Base-by-base conservation (phyloP, 331 rosid genomes). In the Pyracantha coccinea region DNA sequence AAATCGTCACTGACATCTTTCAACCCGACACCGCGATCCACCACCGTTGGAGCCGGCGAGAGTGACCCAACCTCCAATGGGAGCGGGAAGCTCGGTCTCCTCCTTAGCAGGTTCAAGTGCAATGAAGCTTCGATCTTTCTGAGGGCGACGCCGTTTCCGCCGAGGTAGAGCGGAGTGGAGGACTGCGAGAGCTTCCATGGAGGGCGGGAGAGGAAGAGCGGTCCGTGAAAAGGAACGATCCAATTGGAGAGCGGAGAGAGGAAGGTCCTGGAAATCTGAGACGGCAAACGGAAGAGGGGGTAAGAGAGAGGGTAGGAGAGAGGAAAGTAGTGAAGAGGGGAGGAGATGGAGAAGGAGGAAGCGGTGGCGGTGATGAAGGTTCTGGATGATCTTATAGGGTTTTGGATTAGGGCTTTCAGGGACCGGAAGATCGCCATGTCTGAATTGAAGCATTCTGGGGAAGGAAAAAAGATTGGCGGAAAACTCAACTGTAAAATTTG, bases 181-280 rank as follows among this genome's bases (percentile, higher is more conserved):
- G 98, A 88, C 77, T 94, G 98, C 23, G 92, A 91, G 63, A 94
- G 92, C 82, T 91, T 94, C 96, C 98, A 94, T 0, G 97, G 98
- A 2, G 96, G 96, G 10, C 55, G 79, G 53, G 85, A 81, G 29
- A 91, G 89, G 83, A 93, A 91, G 73, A 91, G 96, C 29, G 97
- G 97, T 2, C 97, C 91, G 6, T 83, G 91, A 19, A 83, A 72
- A 24, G 93, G 86, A 3, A 69, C 24, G 50, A 86, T 57, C 86
- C 85, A 86, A 47, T 74, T 79, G 73, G 90, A 78, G 31, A 87
- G 57, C 3, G 86, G 89, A 58, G 88, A 83, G 27, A 87, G 80
- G 41, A 89, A 78, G 77, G 68, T 17, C 71, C 83, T 69, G 33
- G 81, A 55, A 57, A 61, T 15, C 32, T 59, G 68, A 28, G 75